Conservation (phyloP, 306 rosid genomes). For the Abrus pulchellus region DNA sequence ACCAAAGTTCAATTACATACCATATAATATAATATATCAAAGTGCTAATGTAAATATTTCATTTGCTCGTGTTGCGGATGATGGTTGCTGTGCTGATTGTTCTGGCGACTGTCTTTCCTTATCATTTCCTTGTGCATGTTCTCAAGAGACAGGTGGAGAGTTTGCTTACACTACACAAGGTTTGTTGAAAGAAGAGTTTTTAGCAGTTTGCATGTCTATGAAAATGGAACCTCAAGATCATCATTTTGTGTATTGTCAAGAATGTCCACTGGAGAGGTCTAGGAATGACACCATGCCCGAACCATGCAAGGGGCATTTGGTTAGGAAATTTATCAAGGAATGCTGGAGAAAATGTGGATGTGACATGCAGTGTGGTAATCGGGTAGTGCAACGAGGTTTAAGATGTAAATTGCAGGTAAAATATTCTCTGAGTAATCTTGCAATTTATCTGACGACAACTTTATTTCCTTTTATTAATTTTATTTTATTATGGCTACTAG, state of each 20-base stretch:
- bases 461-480: conserved; percentile 20
- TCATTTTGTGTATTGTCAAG: conserved; percentile 69
- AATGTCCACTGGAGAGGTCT: conserved; percentile 77
- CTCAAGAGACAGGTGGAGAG: conserved; percentile 95
- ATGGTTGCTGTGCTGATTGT: conserved; percentile 79
- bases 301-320: conserved; percentile 81
- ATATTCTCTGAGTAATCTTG: conserved; percentile 43
- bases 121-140: conserved; percentile 86
- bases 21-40: conserved; percentile 73
- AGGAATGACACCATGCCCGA: conserved; percentile 64
- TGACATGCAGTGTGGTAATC: conserved; percentile 85
- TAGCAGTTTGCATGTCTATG: conserved; percentile 60
- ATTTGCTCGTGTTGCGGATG: conserved; percentile 85
- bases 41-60: conserved; percentile 80
- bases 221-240: conserved; percentile 58
- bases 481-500: conserved; percentile 19
- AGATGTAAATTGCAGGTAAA: conserved; percentile 84
- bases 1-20: conserved; percentile 83
- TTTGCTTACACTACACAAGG: conserved; percentile 82
- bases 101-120: conserved; percentile 77
- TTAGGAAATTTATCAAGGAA: conserved; percentile 86
- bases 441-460: conserved; percentile 19
- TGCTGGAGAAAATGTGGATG: conserved; percentile 99
- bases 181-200: conserved; percentile 74
- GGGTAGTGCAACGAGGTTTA: conserved; percentile 89